A percentile compares a stretch with the other conserved stretches of the same genome.
Conservation (phyloP, 257 asterid genomes). For the Solanum tarapatanum region DNA sequence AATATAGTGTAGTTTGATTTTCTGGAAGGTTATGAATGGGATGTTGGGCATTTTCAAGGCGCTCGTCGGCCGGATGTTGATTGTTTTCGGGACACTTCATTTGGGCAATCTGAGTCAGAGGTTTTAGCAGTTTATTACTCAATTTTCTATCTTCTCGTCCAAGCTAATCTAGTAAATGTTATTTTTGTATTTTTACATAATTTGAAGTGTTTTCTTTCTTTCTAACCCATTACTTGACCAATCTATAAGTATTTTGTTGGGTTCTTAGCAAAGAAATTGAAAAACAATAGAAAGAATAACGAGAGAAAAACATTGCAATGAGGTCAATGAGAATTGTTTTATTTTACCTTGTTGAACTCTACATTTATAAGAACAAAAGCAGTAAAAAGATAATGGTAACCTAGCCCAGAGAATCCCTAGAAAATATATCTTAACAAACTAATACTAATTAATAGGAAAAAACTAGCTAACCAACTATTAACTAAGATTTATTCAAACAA, state of each 20-base stretch:
- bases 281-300: neutral
- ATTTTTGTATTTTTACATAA: neutral
- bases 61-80: slow-evolving; percentile 90
- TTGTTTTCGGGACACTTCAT: slow-evolving; percentile 81
- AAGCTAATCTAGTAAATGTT: neutral
- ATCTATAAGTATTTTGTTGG: neutral
- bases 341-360: neutral
- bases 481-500: neutral
- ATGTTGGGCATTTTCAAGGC: slow-evolving; percentile 85
- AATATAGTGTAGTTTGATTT: slow-evolving; percentile 3
- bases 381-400: neutral
- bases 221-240: neutral
- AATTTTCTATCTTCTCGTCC: neutral
- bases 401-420: neutral
- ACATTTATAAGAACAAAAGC: neutral
- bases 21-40: slow-evolving; percentile 92
- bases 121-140: slow-evolving; percentile 25
- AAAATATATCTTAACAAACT: neutral
- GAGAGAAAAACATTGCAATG: neutral
- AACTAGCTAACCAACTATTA: neutral
- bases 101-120: slow-evolving; percentile 60
- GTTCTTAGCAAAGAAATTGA: neutral
- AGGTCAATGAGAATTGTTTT: neutral
- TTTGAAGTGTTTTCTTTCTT: neutral
- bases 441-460: neutral